These are phyloP conservation scores for Dactylellina cionopaga DNA, from an alignment of 2,329 filamentous ascomycete species.

Conservation along the genomic window DNA sequence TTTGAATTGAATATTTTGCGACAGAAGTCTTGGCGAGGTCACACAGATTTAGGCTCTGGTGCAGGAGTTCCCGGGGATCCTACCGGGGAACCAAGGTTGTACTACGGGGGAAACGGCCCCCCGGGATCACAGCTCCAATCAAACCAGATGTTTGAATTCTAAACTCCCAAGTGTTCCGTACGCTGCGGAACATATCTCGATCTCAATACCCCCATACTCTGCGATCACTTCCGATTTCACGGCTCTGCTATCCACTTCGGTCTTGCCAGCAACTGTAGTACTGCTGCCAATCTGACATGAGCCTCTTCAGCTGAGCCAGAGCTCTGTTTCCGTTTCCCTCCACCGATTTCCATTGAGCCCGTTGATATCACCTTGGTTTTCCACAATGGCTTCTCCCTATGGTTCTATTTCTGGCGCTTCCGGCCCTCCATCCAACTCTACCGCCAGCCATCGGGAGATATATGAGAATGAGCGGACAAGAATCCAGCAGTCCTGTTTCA, in stretches of 20 bases:
- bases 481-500: constrained; percentile 94
- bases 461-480: constrained; percentile 97
- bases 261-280: background rate
- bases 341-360: background rate
- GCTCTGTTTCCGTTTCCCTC: background rate
- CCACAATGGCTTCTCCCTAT: constrained; percentile 45
- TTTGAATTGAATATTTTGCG: too few species aligned
- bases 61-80: too few species aligned
- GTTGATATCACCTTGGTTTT: background rate
- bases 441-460: constrained; percentile 64
- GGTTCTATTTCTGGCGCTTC: constrained; percentile 38
- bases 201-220: background rate
- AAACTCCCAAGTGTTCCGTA: too few species aligned
- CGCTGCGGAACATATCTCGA: too few species aligned
- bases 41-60: too few species aligned
- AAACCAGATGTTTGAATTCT: too few species aligned
- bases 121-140: too few species aligned
- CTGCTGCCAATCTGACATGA: constrained; percentile 13
- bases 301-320: background rate
- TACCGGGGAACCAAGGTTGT: too few species aligned
- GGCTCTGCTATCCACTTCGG: background rate
- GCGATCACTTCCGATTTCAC: background rate
- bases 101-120: too few species aligned
- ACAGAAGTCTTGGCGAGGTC: too few species aligned
- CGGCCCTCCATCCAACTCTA: constrained; percentile 41